Percentiles rank a stretch among this genome's conserved stretches.
These are phyloP conservation scores for Hypoxylon sp. DNA, from an alignment of 2,329 filamentous ascomycete species.

Conservation along the genomic window DNA sequence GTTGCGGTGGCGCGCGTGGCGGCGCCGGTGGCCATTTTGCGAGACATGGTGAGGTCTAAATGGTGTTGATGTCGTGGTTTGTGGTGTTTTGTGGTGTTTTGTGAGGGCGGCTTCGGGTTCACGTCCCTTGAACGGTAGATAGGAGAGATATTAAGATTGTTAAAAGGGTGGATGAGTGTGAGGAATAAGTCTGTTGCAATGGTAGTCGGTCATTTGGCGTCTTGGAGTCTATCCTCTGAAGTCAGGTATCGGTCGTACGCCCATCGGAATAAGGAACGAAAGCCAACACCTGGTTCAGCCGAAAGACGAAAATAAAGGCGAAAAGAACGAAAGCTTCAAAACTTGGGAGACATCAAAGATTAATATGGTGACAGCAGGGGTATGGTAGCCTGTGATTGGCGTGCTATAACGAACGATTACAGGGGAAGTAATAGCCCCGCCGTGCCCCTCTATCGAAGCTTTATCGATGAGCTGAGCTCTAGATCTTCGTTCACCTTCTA, in stretches of 20 bases:
- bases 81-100: not conserved
- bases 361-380: not conserved
- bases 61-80: not conserved
- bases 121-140: not conserved
- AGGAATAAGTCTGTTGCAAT: slow-evolving; percentile 7
- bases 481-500: slow-evolving; percentile 39
- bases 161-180: slow-evolving; percentile 17
- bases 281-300: not conserved
- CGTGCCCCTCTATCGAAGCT: slow-evolving; percentile 35
- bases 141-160: slow-evolving; percentile 9
- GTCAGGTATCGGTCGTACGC: not conserved
- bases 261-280: not conserved
- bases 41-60: slow-evolving; percentile 54
- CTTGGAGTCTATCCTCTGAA: not conserved
- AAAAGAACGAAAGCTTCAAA: slow-evolving; percentile 17
- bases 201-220: slow-evolving; percentile 18
- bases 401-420: slow-evolving; percentile 5
- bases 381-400: not conserved
- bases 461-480: slow-evolving; percentile 11
- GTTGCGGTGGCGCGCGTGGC: slow-evolving; percentile 35
- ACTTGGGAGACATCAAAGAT: not conserved
- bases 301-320: not conserved
- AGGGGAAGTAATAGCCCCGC: slow-evolving; percentile 24
- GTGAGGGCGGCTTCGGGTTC: not conserved
- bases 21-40: slow-evolving; percentile 47